Base-by-base conservation (phyloP, 441 rosid species). In the Jatropha podagrica region DNA sequence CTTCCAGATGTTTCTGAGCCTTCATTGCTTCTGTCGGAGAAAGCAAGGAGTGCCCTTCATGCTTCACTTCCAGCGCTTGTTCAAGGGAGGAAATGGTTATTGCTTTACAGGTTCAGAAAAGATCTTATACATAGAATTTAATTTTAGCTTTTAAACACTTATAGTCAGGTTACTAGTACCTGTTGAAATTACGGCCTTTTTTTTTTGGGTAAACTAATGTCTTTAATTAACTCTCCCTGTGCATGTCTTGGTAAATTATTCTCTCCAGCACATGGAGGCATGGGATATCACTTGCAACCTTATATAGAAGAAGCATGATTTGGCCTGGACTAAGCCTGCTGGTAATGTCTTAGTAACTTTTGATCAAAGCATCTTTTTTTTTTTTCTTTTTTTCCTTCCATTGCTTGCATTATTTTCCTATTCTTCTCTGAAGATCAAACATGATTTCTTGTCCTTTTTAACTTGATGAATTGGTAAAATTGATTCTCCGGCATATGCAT, bases 241-340 rank as follows among this genome's bases (percentile, higher is more conserved):
- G 4, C 46, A 6, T 41, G 7, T 48, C 6, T 46, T 13, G 46
- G n/a, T 32, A 9, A 71, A 10, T 46, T 73, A 26, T 42, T 64
- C 68, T 77, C 81, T 78, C 46, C 80, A 93, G 99, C 83, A 95
- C 99, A 59, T 93, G 99, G 99, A 92, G 94, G 85, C 97, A 95
- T 67, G 99, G 99, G 37, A 91, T 95, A 81, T 91, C 99, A 44
- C 92, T 95, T 63, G 90, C 96, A 59, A 92, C 98, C 27, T 81
- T 95, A 52, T 95, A 95, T 80, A 87, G 99, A 78, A 90, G 95
- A 88, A 93, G 99, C 90, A 84, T 81, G 83, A 92, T 95, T 69
- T 95, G 95, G 97, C 94, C 98, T 76, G 99, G 99, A 71, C 92
- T 80, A 37, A 92, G 96, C 80, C 83, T 93, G 86, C 90, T 95